Evolutionary conservation across 352 stramenopile species (phyloP), one percentile per base, ranked within the genome.

Genomic region (Globisporangium heterothallicum): DNA sequence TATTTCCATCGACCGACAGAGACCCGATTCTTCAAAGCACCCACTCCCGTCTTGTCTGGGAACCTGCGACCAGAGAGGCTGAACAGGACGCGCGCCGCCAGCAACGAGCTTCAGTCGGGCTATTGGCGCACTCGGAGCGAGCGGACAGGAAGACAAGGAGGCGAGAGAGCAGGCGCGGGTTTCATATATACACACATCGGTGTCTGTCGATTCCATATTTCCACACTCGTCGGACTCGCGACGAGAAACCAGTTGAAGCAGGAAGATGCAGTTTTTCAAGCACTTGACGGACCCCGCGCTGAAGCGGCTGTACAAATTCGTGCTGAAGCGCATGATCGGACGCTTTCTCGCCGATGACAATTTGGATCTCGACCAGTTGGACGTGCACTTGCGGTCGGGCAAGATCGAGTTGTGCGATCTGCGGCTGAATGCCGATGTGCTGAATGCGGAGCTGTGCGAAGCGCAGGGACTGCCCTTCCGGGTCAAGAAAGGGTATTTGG

Each of bases 231-330:
- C n/a, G n/a, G n/a, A 53, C 25, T 25, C 30, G 35, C 21, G 22
- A 16, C 51, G 14, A 13, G 13, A 44, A 9, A 59, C 16, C 21
- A 40, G 5, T 38, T 13, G 16, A 12, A 6, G 18, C 43, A 32
- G 22, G 8, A 46, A 27, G 27, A 88, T 94, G 84, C 80, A 92
- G 63, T 94, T 94, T 60, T 89, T 94, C 53, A 90, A 86, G 76
- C 77, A 88, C 45, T 63, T 95, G 50, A 95, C 84, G 38, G 84
- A 95, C 54, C 84, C 84, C 19, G 84, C 84, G 59, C 77, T 95
- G 48, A 95, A 95, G 74, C 84, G 84, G 42, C 70, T 95, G 32
- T 95, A 95, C 77, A 95, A 95, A 65, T 95, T 95, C 51, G 82
- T 95, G 55, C 72, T 95, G 26, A 93, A 95, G 78, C 82, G 84